phyloP scores from a whole-genome alignment of 179 eudicot genomes.

The Silene noctiflora region DNA sequence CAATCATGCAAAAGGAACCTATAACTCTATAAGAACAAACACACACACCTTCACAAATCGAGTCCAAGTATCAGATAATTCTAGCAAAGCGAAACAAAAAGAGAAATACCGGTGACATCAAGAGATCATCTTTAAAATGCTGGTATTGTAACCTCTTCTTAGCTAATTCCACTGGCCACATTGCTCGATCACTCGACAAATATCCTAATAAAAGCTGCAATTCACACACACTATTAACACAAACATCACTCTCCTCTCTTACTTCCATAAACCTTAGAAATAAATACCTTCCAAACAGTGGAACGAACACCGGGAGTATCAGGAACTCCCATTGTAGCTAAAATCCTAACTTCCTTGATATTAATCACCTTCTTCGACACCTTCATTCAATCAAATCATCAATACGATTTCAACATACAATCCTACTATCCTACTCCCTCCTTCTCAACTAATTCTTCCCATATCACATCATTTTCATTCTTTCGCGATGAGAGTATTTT shows the following conservation, averaged over 20 bases:
- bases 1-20: neutral
- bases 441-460: neutral
- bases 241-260: too few species aligned
- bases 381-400: constrained; percentile 26
- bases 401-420: neutral
- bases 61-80: neutral
- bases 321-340: constrained; percentile 82
- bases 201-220: constrained; percentile 80
- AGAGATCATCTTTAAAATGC: constrained; percentile 83
- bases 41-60: neutral
- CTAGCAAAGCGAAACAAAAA: neutral
- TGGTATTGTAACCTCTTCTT: constrained; percentile 86
- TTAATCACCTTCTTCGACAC: constrained; percentile 84
- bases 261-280: neutral
- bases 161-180: constrained; percentile 80
- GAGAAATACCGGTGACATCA: constrained; percentile 86
- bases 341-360: constrained; percentile 73
- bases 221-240: neutral
- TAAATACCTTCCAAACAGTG: constrained; percentile 77
- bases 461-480: too few species aligned
- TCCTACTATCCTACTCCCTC: neutral
- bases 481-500: too few species aligned
- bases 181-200: constrained; percentile 65
- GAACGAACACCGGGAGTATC: constrained; percentile 85
- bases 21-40: too few species aligned